Evolutionary conservation across 1,139 yeast genomes (phyloP).

Genomic region (Trichomonascaceae sp.): DNA sequence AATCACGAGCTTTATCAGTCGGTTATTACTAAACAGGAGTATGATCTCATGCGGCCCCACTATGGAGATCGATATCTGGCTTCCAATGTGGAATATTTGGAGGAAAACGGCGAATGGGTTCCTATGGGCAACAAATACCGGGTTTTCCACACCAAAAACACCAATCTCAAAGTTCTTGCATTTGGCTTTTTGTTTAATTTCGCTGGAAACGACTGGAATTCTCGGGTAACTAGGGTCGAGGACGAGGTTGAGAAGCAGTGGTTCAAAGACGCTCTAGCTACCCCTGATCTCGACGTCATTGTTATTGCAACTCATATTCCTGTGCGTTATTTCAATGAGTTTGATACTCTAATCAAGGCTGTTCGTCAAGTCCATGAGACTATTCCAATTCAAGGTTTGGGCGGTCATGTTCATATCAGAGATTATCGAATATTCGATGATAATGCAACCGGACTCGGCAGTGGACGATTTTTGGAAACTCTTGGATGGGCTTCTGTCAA

Average conservation of each 20-base stretch:
- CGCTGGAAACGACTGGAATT: slow-evolving; percentile 49
- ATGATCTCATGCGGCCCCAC: slow-evolving; percentile 48
- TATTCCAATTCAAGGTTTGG: slow-evolving; percentile 73
- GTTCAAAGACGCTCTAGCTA: slow-evolving; percentile 52
- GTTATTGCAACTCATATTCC: slow-evolving; percentile 81
- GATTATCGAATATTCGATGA: slow-evolving; percentile 70
- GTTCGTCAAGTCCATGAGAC: slow-evolving; percentile 57
- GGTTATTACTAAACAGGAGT: slow-evolving; percentile 62
- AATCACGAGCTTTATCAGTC: slow-evolving; percentile 86
- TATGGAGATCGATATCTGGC: slow-evolving; percentile 65
- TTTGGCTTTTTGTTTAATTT: slow-evolving; percentile 82
- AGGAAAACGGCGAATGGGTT: slow-evolving; percentile 44
- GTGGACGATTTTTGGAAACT: slow-evolving; percentile 91
- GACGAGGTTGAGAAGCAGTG: slow-evolving; percentile 54
- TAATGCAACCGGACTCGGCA: slow-evolving; percentile 68
- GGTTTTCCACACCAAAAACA: slow-evolving; percentile 58
- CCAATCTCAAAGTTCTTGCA: slow-evolving; percentile 50
- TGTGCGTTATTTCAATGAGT: slow-evolving; percentile 56
- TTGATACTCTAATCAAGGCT: slow-evolving; percentile 40
- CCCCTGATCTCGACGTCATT: slow-evolving; percentile 53
- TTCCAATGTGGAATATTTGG: slow-evolving; percentile 70
- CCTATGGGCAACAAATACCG: slow-evolving; percentile 65
- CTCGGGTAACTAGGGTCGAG: slow-evolving; percentile 59
- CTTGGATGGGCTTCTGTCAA: slow-evolving; percentile 76
- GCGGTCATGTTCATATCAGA: slow-evolving; percentile 92